phyloP scores from a whole-genome alignment of 2,329 filamentous ascomycete species.

The Alternaria sp. region DNA sequence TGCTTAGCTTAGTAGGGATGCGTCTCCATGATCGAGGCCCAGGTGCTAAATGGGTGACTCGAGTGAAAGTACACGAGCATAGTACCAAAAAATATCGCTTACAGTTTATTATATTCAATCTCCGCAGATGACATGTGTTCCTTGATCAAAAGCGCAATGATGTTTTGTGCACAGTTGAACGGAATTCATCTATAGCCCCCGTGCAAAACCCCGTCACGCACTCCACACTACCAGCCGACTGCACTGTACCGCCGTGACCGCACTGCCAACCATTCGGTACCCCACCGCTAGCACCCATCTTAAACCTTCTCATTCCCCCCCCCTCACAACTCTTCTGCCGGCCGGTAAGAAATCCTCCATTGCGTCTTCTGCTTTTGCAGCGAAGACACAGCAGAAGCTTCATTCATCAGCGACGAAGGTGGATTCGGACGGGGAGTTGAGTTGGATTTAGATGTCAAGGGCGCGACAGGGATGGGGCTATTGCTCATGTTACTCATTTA shows the following conservation, averaged over 20 bases:
- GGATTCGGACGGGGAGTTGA: not conserved
- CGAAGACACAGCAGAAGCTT: not conserved
- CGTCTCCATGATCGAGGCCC: no score
- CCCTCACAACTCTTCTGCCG: not conserved
- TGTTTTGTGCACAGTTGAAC: no score
- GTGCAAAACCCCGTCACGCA: not conserved
- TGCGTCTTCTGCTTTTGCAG: no score
- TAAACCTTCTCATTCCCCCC: accelerated
- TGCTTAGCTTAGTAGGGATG: no score
- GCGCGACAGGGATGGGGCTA: not conserved
- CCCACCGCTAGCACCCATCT: not conserved
- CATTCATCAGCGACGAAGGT: accelerated
- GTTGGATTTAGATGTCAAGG: accelerated
- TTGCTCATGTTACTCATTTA: not conserved
- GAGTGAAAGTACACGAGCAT: no score
- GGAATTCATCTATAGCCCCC: not conserved
- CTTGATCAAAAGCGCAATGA: no score
- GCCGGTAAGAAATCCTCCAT: no score
- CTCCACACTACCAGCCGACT: not conserved
- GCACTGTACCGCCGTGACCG: not conserved
- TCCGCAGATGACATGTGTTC: no score
- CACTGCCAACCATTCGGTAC: not conserved
- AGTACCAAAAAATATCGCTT: no score
- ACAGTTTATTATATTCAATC: no score
- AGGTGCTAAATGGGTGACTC: no score